Conservation (phyloP, 768 basidiomycete species). For the Cantharellus anzutake region DNA sequence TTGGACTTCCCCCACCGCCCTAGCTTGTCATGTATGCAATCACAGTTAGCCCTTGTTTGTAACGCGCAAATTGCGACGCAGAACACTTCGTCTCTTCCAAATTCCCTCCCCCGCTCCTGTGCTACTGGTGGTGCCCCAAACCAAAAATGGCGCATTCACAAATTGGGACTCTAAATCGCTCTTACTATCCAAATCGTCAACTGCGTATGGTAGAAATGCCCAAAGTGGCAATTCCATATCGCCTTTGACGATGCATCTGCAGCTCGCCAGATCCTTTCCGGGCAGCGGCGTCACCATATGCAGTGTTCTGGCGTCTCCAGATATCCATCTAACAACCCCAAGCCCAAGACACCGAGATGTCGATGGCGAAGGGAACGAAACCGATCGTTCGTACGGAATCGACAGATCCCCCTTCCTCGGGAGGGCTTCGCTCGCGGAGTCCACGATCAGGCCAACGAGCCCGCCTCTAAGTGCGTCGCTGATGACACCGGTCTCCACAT, state of each 20-base stretch:
- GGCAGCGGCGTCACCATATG: slow-evolving; percentile 74
- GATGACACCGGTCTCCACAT: slow-evolving; percentile 54
- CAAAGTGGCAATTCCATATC: slow-evolving; percentile 76
- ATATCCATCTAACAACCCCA: slow-evolving; percentile 46
- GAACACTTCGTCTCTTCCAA: too few relatives aligned
- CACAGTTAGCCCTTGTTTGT: too few relatives aligned
- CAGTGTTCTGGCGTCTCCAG: slow-evolving; percentile 21
- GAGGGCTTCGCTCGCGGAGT: slow-evolving; percentile 22
- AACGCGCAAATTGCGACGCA: too few relatives aligned
- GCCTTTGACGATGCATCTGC: slow-evolving; percentile 49
- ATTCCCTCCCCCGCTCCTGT: too few relatives aligned
- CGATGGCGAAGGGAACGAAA: slow-evolving; percentile 33
- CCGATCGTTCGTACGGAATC: slow-evolving; percentile 41
- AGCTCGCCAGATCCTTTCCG: slow-evolving; percentile 22
- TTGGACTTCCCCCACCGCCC: too few relatives aligned
- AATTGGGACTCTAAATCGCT: too few relatives aligned
- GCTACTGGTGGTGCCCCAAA: too few relatives aligned
- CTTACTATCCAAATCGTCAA: slow-evolving; percentile 10
- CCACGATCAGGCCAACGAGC: slow-evolving; percentile 51
- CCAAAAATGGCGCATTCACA: too few relatives aligned
- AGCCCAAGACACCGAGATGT: slow-evolving; percentile 54
- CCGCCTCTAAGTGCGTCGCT: slow-evolving; percentile 57
- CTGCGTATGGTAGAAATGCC: slow-evolving; percentile 61
- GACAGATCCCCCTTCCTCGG: slow-evolving; percentile 17
- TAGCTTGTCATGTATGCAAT: too few relatives aligned